Evolutionary conservation across 108 stramenopile genomes (phyloP), one percentile per base, ranked within the genome.

Genomic region (Fistulifera solaris): DNA sequence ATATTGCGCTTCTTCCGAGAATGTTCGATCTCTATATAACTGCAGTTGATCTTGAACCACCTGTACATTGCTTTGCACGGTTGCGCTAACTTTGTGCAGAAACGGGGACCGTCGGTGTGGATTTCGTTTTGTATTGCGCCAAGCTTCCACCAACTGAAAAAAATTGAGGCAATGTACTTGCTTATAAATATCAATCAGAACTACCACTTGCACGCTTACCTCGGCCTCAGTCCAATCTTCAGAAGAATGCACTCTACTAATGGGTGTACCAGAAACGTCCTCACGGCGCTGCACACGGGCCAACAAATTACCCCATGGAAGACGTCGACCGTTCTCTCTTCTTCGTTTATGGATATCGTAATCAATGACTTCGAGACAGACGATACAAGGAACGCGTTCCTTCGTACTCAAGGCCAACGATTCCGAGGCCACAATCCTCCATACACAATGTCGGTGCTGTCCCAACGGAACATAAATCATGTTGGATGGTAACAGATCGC

Each of bases 361-460:
- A 42, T 92, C 83, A 35, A 96, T 64, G 22, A 96, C 93, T 63
- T 96, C 95, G 71, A 96, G 51, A 21, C 68, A 75, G n/a, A 94
- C 59, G 31, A 96, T 87, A 62, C 85, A 94, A 8, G 95, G 95
- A 8, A 92, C 93, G n/a, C 95, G 76, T 66, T 94, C 93, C 51
- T 92, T 93, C 2, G 95, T 96, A 35, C 71, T 73, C 46, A 96
- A 74, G 0, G 93, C 87, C 43, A 94, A 72, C 43, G 72, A 72
- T 72, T 96, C 95, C 39, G 82, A 73, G 2, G 73, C 60, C 15
- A 83, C 83, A 25, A 90, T 80, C 27, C 90, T 62, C 89, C 89
- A 94, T 1, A 94, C 87, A 38, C 91, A 70, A 68, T 94, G 91
- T 35, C 79, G 54, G 28, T 61, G 52, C 49, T 89, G 68, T 45